Evolutionary conservation across 106 monocot species (phyloP).

Genomic region (Narthecium ossifragum): DNA sequence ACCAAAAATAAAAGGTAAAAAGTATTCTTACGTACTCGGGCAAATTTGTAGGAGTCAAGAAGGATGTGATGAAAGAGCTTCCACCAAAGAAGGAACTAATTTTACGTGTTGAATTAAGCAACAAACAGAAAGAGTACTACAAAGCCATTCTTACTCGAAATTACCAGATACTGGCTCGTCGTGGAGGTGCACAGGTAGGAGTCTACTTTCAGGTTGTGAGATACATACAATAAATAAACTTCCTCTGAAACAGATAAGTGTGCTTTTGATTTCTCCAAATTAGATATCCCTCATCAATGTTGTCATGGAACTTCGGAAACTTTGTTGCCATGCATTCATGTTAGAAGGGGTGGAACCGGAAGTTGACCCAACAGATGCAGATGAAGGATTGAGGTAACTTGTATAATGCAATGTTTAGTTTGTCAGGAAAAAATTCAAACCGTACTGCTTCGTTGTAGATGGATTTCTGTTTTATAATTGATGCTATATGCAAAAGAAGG

Average conservation of each 20-base stretch:
- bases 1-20: too few species aligned
- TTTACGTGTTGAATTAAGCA: slow-evolving; percentile 87
- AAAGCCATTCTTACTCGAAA: slow-evolving; percentile 98
- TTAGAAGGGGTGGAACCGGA: slow-evolving; percentile 92
- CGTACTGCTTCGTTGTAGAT: neutral
- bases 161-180: slow-evolving; percentile 82
- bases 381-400: slow-evolving; percentile 82
- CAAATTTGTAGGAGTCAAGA: slow-evolving; percentile 69
- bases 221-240: too few species aligned
- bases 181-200: slow-evolving; percentile 89
- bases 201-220: too few species aligned
- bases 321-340: slow-evolving; percentile 98
- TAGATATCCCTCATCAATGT: slow-evolving; percentile 99
- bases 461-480: too few species aligned
- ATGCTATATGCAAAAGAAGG: too few species aligned
- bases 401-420: neutral
- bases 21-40: neutral
- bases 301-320: slow-evolving; percentile 99
- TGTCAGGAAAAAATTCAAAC: neutral
- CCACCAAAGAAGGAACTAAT: slow-evolving; percentile 98
- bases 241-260: too few species aligned
- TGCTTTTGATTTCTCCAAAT: slow-evolving; percentile 17
- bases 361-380: slow-evolving; percentile 46
- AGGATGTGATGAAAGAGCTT: slow-evolving; percentile 99
- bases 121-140: slow-evolving; percentile 96